Percentiles rank a stretch among this genome's conserved stretches.
phyloP scores from a whole-genome alignment of 805 yeast genomes.

The Ogataea saltuana region DNA sequence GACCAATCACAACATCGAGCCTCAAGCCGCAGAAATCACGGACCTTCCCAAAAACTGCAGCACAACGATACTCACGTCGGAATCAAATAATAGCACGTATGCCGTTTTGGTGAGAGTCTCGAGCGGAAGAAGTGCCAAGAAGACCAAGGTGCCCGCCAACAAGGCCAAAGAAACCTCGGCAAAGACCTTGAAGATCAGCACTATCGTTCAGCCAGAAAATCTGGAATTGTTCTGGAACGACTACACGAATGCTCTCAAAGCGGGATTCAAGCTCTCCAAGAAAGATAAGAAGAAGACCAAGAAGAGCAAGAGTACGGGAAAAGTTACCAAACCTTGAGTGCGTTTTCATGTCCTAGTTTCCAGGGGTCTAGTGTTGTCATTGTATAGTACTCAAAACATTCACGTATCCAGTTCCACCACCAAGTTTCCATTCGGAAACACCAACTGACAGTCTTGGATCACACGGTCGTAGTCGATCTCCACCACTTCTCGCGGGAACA shows the following conservation, averaged over 20 bases:
- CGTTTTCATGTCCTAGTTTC: too few species aligned
- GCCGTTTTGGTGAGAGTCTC: conserved; percentile 70
- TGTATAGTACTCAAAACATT: neutral
- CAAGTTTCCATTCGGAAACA: conserved; percentile 68
- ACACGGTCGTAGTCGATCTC: conserved; percentile 26
- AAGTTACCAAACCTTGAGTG: conserved; percentile 13
- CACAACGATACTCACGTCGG: conserved; percentile 14
- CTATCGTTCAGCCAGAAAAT: conserved; percentile 62
- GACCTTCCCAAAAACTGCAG: conserved; percentile 20
- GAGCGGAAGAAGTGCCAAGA: conserved; percentile 55
- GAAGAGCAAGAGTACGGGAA: conserved; percentile 29
- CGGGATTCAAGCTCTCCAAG: conserved; percentile 74
- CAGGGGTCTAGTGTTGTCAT: too few species aligned
- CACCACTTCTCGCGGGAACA: conserved; percentile 57
- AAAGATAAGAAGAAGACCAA: conserved; percentile 72
- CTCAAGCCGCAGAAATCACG: conserved; percentile 10
- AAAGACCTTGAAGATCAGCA: conserved; percentile 68
- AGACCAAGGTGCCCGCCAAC: too few species aligned
- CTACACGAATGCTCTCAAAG: conserved; percentile 67
- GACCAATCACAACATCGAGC: conserved; percentile 25
- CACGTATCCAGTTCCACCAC: conserved; percentile 34
- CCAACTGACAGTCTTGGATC: conserved; percentile 44
- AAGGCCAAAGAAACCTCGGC: too few species aligned
- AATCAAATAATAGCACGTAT: conserved; percentile 39
- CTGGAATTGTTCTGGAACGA: conserved; percentile 77